These are phyloP conservation scores for Typha latifolia DNA, from an alignment of 176 grass and related monocot species.

Conservation along the genomic window DNA sequence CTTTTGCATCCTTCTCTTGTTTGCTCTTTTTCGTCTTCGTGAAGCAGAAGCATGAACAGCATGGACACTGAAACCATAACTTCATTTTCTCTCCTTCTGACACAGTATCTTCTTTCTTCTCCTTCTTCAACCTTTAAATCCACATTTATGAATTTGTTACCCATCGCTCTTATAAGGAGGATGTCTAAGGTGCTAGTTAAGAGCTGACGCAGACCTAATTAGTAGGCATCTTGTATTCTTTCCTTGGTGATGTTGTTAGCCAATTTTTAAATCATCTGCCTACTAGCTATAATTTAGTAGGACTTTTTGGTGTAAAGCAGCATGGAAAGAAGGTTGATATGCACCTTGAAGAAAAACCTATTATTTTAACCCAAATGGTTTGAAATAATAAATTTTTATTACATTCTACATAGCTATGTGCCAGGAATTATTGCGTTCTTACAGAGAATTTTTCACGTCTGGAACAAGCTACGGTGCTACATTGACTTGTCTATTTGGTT, in stretches of 20 bases:
- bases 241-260: not conserved
- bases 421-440: too few species aligned
- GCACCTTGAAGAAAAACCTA: not conserved
- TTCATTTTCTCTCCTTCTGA: conserved; percentile 13
- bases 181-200: not conserved
- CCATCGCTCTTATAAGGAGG: not conserved
- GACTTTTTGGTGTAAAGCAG: not conserved
- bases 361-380: not conserved
- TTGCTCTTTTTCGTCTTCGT: conserved; percentile 16
- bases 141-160: not conserved
- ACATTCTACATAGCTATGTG: not conserved
- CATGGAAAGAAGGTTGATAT: not conserved
- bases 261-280: not conserved
- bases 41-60: conserved; percentile 33
- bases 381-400: not conserved
- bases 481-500: too few species aligned
- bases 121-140: not conserved
- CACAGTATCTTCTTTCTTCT: not conserved
- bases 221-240: not conserved
- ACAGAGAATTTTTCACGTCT: too few species aligned
- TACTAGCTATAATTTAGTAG: not conserved
- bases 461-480: too few species aligned
- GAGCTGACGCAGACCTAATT: not conserved
- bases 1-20: not conserved
- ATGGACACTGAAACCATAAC: conserved; percentile 26